Evolutionary conservation across 179 eudicot species (phyloP).

Genomic region (Beta corolliflora): DNA sequence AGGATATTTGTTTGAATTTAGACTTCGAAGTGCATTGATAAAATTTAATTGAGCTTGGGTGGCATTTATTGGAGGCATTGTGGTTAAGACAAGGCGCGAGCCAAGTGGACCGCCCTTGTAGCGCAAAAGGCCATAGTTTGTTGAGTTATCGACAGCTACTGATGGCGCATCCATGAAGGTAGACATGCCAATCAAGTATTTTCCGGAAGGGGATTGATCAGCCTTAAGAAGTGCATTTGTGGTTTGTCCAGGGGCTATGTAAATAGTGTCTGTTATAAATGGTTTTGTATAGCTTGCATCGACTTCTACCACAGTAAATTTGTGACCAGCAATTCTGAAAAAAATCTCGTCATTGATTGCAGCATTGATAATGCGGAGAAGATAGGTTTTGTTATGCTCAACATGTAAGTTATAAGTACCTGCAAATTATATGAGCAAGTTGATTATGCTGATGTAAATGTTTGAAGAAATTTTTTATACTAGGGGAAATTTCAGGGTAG

Average conservation of each 20-base stretch:
- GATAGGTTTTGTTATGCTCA: constrained; percentile 55
- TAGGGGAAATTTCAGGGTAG: not conserved
- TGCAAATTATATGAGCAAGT: constrained; percentile 15
- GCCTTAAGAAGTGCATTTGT: constrained; percentile 63
- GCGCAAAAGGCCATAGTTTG: constrained; percentile 42
- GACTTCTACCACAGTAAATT: constrained; percentile 63
- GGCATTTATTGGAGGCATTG: constrained; percentile 47
- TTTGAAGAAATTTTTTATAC: not conserved
- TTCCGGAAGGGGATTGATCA: constrained; percentile 31
- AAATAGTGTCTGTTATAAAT: constrained; percentile 55
- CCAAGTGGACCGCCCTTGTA: constrained; percentile 35
- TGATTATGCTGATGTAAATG: not conserved
- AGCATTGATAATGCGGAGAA: constrained; percentile 67
- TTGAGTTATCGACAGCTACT: constrained; percentile 50
- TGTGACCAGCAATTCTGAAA: constrained; percentile 64
- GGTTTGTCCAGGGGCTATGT: constrained; percentile 78
- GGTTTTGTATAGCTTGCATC: constrained; percentile 73
- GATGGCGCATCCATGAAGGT: constrained; percentile 61
- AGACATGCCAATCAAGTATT: constrained; percentile 55
- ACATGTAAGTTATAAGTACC: constrained; percentile 55
- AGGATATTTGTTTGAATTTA: constrained; percentile 54
- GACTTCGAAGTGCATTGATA: constrained; percentile 45
- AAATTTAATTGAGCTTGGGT: constrained; percentile 43
- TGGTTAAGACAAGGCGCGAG: constrained; percentile 36
- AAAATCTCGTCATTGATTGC: constrained; percentile 76